Base-by-base conservation (phyloP, 768 basidiomycete genomes). In the Hypsizygus marmoreus region DNA sequence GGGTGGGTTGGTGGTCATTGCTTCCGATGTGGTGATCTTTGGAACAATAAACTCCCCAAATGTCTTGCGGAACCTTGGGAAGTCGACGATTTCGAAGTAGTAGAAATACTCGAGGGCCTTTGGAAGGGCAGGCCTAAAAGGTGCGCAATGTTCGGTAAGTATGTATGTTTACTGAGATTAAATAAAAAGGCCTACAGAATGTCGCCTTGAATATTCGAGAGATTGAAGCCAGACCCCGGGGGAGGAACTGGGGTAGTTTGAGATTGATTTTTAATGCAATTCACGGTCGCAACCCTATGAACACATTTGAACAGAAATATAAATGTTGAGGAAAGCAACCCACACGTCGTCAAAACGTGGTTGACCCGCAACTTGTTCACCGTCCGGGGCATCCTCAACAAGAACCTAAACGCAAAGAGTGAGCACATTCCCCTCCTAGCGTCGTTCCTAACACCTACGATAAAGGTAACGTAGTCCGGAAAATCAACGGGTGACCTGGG, bases 51-150 rank as follows among this genome's bases (percentile, higher is more conserved):
- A 50, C 17, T 42, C 35, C 28, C 40, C 44, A 22, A 56, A 43
- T 3, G 35, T 30, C 25, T 43, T 23, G 6, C 47, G 43, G 40
- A 56, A 56, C 7, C 32, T 20, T 1, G 20, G 23, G 14, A 46
- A 16, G 28, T 50, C 34, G 17, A 41, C 26, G 16, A 56, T 56
- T 16, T 29, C 12, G 49, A 56, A 56, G 25, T 47, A 53, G 30
- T 56, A 56, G 51, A 56, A 56, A 28, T 50, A 50, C 39, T 56
- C 45, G 2, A 56, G 17, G 4, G 49, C 52, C 26, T 56, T 53
- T 36, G 52, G 51, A n/a, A 50, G 26, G 22, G 40, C 45, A 10
- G 51, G 55, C 11, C 55, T 56, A 20, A 10, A 33, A 16, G 9
- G 9, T n/a, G n/a, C n/a, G n/a, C n/a, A n/a, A n/a, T n/a, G 29